Evolutionary conservation across 768 basidiomycete genomes (phyloP), one percentile per base, ranked within the genome.

Genomic region (Phlegmacium glaucopus): DNA sequence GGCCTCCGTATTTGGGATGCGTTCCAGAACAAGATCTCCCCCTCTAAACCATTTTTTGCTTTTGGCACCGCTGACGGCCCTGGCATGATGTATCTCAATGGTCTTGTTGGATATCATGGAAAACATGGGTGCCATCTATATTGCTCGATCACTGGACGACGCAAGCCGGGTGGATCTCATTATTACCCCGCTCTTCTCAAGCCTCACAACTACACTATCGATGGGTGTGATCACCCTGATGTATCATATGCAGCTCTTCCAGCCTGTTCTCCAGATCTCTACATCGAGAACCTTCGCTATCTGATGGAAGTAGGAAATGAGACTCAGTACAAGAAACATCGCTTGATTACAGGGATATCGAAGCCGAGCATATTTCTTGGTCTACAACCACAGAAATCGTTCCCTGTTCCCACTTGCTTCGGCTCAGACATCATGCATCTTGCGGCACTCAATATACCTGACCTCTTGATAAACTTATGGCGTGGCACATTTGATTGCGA

Each of bases 401-500:
- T 68, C 13, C 52, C 55, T 0, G 48, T 69, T 38, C 68, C 70
- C 0, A 39, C 42, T 1, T 62, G 61, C 22, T 74, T 70, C 41
- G 39, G 52, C 11, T 50, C 51, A 1, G 71, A 76, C 39, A 45
- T 68, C 13, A 74, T 75, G 71, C 74, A 77, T 52, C 55, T 68
- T 1, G 47, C 50, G 3, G 28, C 47, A 7, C 53, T 77, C 10
- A 77, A 76, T 53, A 16, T 74, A 2, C 41, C 65, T 2, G 72
- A 76, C 30, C 60, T 72, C 9, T 29, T 69, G 9, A 17, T 73
- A 29, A 36, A 48, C 1, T 57, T 74, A 1, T 72, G 70, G 69
- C 57, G 62, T 6, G 67, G 66, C 1, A 34, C 35, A 4, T 46
- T 63, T 4, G 43, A 63, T 39, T 43, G 35, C 28, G 42, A 57